Evolutionary conservation across 2,329 filamentous ascomycete genomes (phyloP).

Genomic region (Pseudogymnoascus sp.): DNA sequence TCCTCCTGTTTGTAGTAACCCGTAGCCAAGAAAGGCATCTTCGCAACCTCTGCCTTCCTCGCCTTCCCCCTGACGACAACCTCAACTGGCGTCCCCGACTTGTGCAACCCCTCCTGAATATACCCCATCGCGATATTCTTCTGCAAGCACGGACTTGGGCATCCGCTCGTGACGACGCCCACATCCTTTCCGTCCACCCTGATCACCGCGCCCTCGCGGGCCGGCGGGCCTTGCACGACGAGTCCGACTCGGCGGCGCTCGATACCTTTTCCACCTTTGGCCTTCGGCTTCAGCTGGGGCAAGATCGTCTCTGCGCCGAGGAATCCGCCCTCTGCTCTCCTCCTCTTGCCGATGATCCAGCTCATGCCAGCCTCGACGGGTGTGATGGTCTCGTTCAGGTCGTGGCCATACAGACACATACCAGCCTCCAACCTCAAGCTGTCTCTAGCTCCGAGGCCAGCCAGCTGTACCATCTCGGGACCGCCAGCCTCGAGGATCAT

Average conservation of each 20-base stretch:
- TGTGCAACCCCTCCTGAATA: slow-evolving; percentile 61
- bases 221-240: slow-evolving; percentile 76
- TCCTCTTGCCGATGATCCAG: slow-evolving; percentile 81
- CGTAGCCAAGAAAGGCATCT: slow-evolving; percentile 65
- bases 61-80: slow-evolving; percentile 61
- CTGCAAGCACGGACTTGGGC: slow-evolving; percentile 77
- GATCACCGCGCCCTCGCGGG: slow-evolving; percentile 81
- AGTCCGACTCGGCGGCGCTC: slow-evolving; percentile 72
- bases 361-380: slow-evolving; percentile 59
- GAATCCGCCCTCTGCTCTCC: slow-evolving; percentile 65
- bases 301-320: slow-evolving; percentile 76
- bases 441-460: slow-evolving; percentile 85
- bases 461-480: slow-evolving; percentile 60
- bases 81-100: slow-evolving; percentile 59
- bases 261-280: slow-evolving; percentile 66
- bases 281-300: slow-evolving; percentile 65
- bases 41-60: slow-evolving; percentile 57
- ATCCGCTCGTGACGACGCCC: slow-evolving; percentile 80
- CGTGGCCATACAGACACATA: slow-evolving; percentile 99
- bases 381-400: slow-evolving; percentile 73
- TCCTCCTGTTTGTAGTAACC: slow-evolving; percentile 48
- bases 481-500: slow-evolving; percentile 48
- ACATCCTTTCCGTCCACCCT: slow-evolving; percentile 59
- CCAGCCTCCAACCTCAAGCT: slow-evolving; percentile 90
- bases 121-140: slow-evolving; percentile 95